Evolutionary conservation across 2,329 filamentous ascomycete genomes (phyloP).

Genomic region (Verticillium nonalfalfae): DNA sequence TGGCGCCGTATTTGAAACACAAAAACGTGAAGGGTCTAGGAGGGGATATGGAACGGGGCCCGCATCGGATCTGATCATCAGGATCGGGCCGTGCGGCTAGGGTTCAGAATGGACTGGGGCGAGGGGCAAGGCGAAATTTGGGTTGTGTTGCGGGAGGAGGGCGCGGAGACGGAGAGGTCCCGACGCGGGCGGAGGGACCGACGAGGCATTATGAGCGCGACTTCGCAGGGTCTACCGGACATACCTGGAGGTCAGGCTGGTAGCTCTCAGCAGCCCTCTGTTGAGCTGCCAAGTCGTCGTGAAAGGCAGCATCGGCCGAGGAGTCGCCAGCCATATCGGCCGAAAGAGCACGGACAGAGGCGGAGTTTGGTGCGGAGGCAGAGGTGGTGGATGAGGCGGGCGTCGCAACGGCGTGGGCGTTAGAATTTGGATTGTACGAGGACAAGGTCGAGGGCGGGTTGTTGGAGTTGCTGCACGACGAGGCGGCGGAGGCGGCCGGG

Average conservation of each 20-base stretch:
- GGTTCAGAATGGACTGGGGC: neutral
- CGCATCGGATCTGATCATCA: neutral
- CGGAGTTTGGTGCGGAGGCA: slow-evolving; percentile 4
- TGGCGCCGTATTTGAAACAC: neutral
- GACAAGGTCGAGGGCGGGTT: neutral
- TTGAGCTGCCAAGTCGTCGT: slow-evolving; percentile 47
- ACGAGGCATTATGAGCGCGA: neutral
- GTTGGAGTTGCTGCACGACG: neutral
- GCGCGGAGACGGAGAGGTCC: neutral
- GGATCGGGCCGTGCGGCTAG: slow-evolving; percentile 1
- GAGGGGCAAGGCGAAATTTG: neutral
- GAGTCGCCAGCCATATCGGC: slow-evolving; percentile 28
- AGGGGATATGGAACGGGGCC: neutral
- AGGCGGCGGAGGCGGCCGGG: slow-evolving; percentile 1
- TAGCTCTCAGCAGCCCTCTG: slow-evolving; percentile 55
- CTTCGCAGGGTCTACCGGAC: slow-evolving; percentile 12
- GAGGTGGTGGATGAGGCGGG: slow-evolving; percentile 3
- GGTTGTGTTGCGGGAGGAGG: neutral
- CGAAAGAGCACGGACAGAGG: slow-evolving; percentile 7
- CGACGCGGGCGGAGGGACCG: neutral
- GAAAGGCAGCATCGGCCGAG: slow-evolving; percentile 15
- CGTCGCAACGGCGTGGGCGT: slow-evolving; percentile 5
- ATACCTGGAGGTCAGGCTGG: slow-evolving; percentile 50
- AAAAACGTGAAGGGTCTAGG: neutral
- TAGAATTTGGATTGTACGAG: slow-evolving; percentile 6